These are phyloP conservation scores for Colletotrichum somersetense DNA, from an alignment of 2,329 filamentous ascomycete genomes.

Conservation along the genomic window DNA sequence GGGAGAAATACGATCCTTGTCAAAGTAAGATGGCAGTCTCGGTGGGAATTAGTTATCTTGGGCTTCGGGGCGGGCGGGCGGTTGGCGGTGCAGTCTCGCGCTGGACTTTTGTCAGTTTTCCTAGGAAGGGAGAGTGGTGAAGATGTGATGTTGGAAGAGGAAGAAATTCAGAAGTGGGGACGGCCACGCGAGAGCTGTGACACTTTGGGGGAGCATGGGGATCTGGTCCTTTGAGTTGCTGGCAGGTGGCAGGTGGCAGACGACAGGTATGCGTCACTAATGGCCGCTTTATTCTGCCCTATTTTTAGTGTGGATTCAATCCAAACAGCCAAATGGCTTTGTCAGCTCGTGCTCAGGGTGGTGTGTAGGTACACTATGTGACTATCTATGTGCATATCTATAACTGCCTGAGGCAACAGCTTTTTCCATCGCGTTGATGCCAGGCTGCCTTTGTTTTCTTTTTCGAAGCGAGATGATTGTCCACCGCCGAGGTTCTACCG, in stretches of 20 bases:
- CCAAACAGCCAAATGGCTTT: slow-evolving; percentile 1
- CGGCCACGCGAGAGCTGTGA: neutral
- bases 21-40: slow-evolving; percentile 35
- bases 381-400: no score
- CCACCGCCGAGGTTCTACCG: slow-evolving; percentile 33
- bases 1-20: slow-evolving; percentile 31
- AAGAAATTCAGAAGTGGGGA: slow-evolving; percentile 6
- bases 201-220: slow-evolving; percentile 20
- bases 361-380: no score
- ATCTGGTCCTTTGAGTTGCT: slow-evolving; percentile 1
- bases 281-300: slow-evolving; percentile 19
- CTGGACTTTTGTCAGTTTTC: slow-evolving; percentile 34
- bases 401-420: slow-evolving; percentile 13
- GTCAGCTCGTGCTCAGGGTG: slow-evolving; percentile 9
- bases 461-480: slow-evolving; percentile 31
- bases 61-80: slow-evolving; percentile 11
- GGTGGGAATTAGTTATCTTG: slow-evolving; percentile 24
- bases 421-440: neutral
- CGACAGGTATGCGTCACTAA: slow-evolving; percentile 1
- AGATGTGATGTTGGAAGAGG: slow-evolving; percentile 6
- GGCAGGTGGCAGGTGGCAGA: slow-evolving; percentile 16
- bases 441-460: neutral
- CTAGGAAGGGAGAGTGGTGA: slow-evolving; percentile 14
- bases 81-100: slow-evolving; percentile 28
- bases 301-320: slow-evolving; percentile 1